Percentiles rank a stretch among this genome's conserved stretches.
phyloP scores from a whole-genome alignment of 805 yeast genomes.

The Saturnispora quitensis region DNA sequence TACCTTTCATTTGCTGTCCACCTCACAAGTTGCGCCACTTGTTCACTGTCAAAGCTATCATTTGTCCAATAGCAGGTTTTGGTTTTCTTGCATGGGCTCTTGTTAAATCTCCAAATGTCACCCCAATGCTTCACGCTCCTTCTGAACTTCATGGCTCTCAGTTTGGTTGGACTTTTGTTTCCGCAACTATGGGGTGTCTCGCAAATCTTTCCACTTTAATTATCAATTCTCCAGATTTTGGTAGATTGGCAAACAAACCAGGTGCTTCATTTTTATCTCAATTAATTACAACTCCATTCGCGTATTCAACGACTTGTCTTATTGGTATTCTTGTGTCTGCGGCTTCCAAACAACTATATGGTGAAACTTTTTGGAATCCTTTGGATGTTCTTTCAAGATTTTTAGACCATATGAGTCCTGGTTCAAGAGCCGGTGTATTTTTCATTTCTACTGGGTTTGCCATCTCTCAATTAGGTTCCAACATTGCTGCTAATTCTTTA shows the following conservation, averaged over 20 bases:
- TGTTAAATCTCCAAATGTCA: constrained; percentile 27
- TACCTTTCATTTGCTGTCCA: constrained; percentile 32
- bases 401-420: constrained; percentile 31
- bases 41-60: constrained; percentile 19
- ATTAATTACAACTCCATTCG: constrained; percentile 32
- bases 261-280: constrained; percentile 15
- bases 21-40: constrained; percentile 33
- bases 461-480: constrained; percentile 31
- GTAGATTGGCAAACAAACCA: constrained; percentile 17
- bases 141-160: constrained; percentile 7
- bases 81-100: constrained; percentile 22
- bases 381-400: constrained; percentile 32
- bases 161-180: constrained; percentile 15
- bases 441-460: constrained; percentile 36
- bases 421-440: constrained; percentile 41
- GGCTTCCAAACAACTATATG: constrained; percentile 28
- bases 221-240: constrained; percentile 24
- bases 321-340: constrained; percentile 39
- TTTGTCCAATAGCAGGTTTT: constrained; percentile 12
- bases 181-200: constrained; percentile 16
- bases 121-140: constrained; percentile 13
- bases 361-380: constrained; percentile 36
- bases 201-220: constrained; percentile 23
- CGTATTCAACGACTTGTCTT: constrained; percentile 22
- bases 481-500: constrained; percentile 31